A percentile compares a stretch with the other conserved stretches of the same genome.
phyloP scores from a whole-genome alignment of 768 basidiomycete genomes.

The Amanita polypyramis region DNA sequence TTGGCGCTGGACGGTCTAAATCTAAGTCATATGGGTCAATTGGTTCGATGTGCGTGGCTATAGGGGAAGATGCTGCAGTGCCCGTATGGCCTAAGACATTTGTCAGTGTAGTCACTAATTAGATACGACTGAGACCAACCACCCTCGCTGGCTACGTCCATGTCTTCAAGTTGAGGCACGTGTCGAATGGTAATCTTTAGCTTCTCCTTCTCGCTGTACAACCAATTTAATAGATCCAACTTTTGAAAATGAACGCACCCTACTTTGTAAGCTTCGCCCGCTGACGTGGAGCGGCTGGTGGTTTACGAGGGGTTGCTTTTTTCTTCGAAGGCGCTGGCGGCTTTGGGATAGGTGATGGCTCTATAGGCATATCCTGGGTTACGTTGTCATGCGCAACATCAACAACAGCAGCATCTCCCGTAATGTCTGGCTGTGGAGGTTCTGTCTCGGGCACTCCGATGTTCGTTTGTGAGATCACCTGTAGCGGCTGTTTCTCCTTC shows the following conservation, averaged over 20 bases:
- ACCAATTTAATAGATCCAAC: constrained; percentile 8
- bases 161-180: constrained; percentile 36
- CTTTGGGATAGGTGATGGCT: constrained; percentile 6
- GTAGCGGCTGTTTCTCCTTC: constrained; percentile 29
- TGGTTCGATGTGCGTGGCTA: constrained; percentile 29
- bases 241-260: constrained; percentile 9
- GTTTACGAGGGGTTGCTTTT: constrained; percentile 36
- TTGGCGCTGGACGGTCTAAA: constrained; percentile 28
- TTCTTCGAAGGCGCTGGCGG: constrained; percentile 37
- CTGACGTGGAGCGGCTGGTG: constrained; percentile 24
- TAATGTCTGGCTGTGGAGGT: constrained; percentile 1
- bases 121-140: background rate
- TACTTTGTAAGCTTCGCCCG: constrained; percentile 28
- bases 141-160: constrained; percentile 56
- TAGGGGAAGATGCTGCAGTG: constrained; percentile 67
- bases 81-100: constrained; percentile 41
- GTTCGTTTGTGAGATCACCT: constrained; percentile 27
- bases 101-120: constrained; percentile 8
- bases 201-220: constrained; percentile 15
- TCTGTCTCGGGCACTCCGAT: constrained; percentile 17
- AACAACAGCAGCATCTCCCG: constrained; percentile 4
- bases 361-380: constrained; percentile 8
- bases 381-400: background rate
- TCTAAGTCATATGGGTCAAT: constrained; percentile 37
- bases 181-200: constrained; percentile 21